phyloP scores from a whole-genome alignment of 805 yeast species.

The Wickerhamomyces queroliae region DNA sequence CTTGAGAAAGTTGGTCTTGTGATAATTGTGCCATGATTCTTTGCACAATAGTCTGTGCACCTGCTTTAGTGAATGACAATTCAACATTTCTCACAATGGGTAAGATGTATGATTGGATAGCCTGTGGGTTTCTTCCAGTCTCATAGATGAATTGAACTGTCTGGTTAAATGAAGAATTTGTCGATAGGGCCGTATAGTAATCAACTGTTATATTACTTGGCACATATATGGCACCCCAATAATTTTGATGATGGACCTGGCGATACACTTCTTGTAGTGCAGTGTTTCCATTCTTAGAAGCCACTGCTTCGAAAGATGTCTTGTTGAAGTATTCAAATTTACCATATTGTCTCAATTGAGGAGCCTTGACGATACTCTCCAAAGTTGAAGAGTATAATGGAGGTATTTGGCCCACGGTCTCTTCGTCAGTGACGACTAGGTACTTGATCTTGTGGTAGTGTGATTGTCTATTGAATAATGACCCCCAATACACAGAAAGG shows the following conservation, averaged over 20 bases:
- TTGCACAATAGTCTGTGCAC: conserved; percentile 14
- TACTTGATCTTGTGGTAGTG: conserved; percentile 11
- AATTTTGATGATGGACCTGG: conserved; percentile 44
- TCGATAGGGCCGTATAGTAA: conserved; percentile 14
- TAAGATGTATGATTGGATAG: conserved; percentile 33
- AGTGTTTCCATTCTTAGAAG: conserved; percentile 7
- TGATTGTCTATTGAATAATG: conserved; percentile 14
- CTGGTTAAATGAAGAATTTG: conserved; percentile 8
- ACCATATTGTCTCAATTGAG: conserved; percentile 8
- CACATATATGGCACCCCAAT: conserved; percentile 56
- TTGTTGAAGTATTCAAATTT: conserved; percentile 9
- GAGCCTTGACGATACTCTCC: conserved; percentile 3
- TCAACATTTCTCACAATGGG: conserved; percentile 28
- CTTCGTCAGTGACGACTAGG: conserved; percentile 19
- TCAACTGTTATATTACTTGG: conserved; percentile 35
- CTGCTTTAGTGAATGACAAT: conserved; percentile 9
- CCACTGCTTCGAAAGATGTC: conserved; percentile 2
- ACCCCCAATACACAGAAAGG: conserved; percentile 21
- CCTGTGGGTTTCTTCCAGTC: conserved; percentile 50
- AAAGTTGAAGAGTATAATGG: conserved; percentile 7
- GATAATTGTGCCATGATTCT: conserved; percentile 11
- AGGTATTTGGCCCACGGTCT: conserved; percentile 4
- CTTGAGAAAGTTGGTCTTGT: conserved; percentile 1
- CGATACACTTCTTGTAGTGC: conserved; percentile 29
- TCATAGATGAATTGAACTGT: conserved; percentile 40